Evolutionary conservation across 371 early-diverging fungal genomes (phyloP), one percentile per base, ranked within the genome.

Genomic region (Dichotomocladium elegans): DNA sequence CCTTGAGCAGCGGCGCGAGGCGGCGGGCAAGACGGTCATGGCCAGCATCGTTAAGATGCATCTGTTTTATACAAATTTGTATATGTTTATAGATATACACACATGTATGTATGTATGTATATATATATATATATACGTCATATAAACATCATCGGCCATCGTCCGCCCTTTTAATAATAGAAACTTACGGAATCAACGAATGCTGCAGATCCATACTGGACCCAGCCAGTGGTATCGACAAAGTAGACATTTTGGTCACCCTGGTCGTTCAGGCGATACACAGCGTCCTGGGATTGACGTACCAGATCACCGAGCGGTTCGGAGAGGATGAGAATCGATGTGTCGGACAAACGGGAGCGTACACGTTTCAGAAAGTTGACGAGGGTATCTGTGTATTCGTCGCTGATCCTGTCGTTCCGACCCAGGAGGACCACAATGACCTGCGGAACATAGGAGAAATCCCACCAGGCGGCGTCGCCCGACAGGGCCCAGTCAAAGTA

Each of bases 201-300:
- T 4, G 59, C 58, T 31, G 45, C 60, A 17, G 62, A 30, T 11
- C 67, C 63, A 47, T 70, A 66, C 21, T 63, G 59, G 14, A 74
- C 25, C 68, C 69, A 74, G n/a, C 58, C 56, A 3, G 71, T 74
- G 8, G 74, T 70, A 62, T 68, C 74, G 21, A 70, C 58, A 46
- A 64, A 74, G 48, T 64, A 68, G 14, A 71, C 27, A 34, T 68
- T 43, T 40, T 65, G 64, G 15, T 68, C 66, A 22, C 68, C 66
- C 24, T 44, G 53, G 26, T 58, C 56, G 26, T 61, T 50, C 47
- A 63, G 50, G 8, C 58, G 60, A 12, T 55, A 28, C 0, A 74
- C 71, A 6, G 74, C 61, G 17, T 63, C 57, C 28, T 74, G 74
- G n/a, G 68, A 64, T n/a, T 65, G 57, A 10, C 61, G 62, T 19